These are phyloP conservation scores for Hypoxylon sp. DNA, from an alignment of 2,329 filamentous ascomycete genomes.

Conservation along the genomic window DNA sequence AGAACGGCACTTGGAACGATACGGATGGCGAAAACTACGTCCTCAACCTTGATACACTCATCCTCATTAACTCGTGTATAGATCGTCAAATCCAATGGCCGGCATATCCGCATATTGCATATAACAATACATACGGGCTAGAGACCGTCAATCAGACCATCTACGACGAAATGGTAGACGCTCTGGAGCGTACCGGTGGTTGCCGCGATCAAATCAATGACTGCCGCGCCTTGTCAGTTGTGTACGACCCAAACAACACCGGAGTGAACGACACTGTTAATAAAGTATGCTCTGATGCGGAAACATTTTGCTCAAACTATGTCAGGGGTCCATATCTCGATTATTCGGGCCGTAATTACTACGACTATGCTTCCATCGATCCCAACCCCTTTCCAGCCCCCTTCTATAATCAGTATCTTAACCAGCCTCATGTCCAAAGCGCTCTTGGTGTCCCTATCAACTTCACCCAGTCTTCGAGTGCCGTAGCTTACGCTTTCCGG, in stretches of 20 bases:
- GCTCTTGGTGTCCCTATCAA: conserved; percentile 74
- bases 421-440: conserved; percentile 68
- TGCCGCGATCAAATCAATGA: conserved; percentile 68
- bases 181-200: conserved; percentile 57
- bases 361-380: conserved; percentile 68
- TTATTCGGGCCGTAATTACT: conserved; percentile 64
- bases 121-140: conserved; percentile 59
- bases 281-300: conserved; percentile 56
- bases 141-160: conserved; percentile 53
- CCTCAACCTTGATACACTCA: conserved; percentile 59
- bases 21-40: conserved; percentile 50
- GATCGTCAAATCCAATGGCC: conserved; percentile 63
- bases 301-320: conserved; percentile 48
- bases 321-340: conserved; percentile 49
- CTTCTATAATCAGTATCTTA: conserved; percentile 70
- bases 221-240: conserved; percentile 64
- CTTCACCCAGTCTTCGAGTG: conserved; percentile 63
- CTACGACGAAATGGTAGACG: conserved; percentile 52
- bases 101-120: conserved; percentile 61
- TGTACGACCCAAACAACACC: conserved; percentile 65
- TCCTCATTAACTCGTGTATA: conserved; percentile 71
- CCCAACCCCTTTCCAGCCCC: conserved; percentile 67
- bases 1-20: conserved; percentile 52
- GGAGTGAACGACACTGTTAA: conserved; percentile 63
- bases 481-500: conserved; percentile 63